phyloP scores from a whole-genome alignment of 495 filamentous ascomycete species.

The Letharia columbiana region DNA sequence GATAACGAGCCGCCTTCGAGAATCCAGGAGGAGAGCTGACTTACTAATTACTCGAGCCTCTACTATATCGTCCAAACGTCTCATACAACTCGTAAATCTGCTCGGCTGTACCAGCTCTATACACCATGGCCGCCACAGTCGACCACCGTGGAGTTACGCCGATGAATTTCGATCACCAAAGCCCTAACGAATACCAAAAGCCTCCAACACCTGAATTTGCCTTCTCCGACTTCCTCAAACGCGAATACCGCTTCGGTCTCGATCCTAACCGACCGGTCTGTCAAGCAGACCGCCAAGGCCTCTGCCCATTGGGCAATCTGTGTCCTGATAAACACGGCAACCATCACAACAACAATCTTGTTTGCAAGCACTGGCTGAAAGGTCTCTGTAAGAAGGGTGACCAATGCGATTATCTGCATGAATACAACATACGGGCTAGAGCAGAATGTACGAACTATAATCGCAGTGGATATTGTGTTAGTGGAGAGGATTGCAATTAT shows the following conservation, averaged over 20 bases:
- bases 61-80: background rate
- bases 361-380: slow-evolving; percentile 98
- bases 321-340: slow-evolving; percentile 61
- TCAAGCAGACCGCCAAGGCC: slow-evolving; percentile 68
- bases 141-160: slow-evolving; percentile 2
- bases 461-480: slow-evolving; percentile 83
- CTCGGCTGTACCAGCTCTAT: background rate
- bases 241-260: slow-evolving; percentile 70
- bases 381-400: slow-evolving; percentile 98
- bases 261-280: slow-evolving; percentile 66
- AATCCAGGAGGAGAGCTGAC: background rate
- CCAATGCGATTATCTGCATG: slow-evolving; percentile 97
- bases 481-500: slow-evolving; percentile 94
- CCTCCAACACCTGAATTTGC: slow-evolving; percentile 54
- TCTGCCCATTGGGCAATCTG: slow-evolving; percentile 66
- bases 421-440: slow-evolving; percentile 98
- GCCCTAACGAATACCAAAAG: background rate
- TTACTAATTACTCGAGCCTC: background rate
- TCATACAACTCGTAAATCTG: background rate
- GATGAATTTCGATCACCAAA: background rate
- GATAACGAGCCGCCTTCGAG: background rate
- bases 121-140: slow-evolving; percentile 5
- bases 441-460: slow-evolving; percentile 88
- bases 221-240: slow-evolving; percentile 66
- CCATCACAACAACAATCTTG: slow-evolving; percentile 51